Percentiles rank a stretch among this genome's conserved stretches.
These are phyloP conservation scores for Proliferodiscus dingleyae DNA, from an alignment of 2,329 filamentous ascomycete genomes.

Conservation along the genomic window DNA sequence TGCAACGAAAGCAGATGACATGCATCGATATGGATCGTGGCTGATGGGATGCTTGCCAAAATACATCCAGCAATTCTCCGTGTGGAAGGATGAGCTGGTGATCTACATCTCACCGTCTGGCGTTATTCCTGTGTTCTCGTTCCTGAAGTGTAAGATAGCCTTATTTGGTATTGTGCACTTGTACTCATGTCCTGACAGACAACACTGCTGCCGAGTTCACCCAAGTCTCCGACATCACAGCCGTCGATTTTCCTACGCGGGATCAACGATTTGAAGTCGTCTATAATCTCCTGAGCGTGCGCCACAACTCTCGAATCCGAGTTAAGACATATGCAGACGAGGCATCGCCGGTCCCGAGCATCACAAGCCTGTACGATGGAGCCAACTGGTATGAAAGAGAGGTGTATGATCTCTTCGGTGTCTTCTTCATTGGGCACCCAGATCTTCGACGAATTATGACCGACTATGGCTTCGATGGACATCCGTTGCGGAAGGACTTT, in stretches of 20 bases:
- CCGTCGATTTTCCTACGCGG: constrained; percentile 91
- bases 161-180: neutral
- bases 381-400: constrained; percentile 99
- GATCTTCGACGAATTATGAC: constrained; percentile 98
- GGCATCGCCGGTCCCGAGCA: constrained; percentile 84
- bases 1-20: constrained; percentile 74
- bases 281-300: constrained; percentile 93
- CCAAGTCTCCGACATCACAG: constrained; percentile 86
- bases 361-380: constrained; percentile 82
- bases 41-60: constrained; percentile 95
- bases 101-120: constrained; percentile 87
- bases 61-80: constrained; percentile 98
- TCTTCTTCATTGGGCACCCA: constrained; percentile 93
- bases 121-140: constrained; percentile 85
- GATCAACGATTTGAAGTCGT: constrained; percentile 96
- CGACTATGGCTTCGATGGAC: constrained; percentile 97
- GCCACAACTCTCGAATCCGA: constrained; percentile 92
- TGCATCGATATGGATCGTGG: constrained; percentile 95
- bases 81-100: constrained; percentile 98
- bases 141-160: constrained; percentile 66
- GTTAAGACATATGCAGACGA: constrained; percentile 99
- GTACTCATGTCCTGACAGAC: constrained; percentile 44
- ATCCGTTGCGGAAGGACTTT: constrained; percentile 96
- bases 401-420: constrained; percentile 94
- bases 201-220: constrained; percentile 98